Percentiles rank a stretch among this genome's conserved stretches.
phyloP scores from a whole-genome alignment of 257 asterid species.

The Striga asiatica region DNA sequence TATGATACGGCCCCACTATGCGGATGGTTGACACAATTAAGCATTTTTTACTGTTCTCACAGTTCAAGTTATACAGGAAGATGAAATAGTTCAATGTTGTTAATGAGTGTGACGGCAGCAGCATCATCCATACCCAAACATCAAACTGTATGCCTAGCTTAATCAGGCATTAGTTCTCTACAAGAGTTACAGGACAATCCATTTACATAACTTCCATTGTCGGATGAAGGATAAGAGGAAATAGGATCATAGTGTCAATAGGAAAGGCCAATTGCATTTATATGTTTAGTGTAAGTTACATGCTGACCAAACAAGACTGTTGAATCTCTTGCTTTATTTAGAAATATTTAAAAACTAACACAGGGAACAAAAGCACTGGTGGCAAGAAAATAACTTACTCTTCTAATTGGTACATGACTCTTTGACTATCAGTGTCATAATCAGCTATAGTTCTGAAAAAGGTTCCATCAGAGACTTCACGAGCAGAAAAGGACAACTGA shows the following conservation, averaged over 20 bases:
- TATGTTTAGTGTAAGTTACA: background rate
- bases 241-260: background rate
- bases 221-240: background rate
- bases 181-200: slow-evolving; percentile 5
- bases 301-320: slow-evolving; percentile 5
- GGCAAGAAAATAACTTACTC: slow-evolving; percentile 40
- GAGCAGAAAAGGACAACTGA: slow-evolving; percentile 88
- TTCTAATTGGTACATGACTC: slow-evolving; percentile 54
- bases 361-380: slow-evolving; percentile 8
- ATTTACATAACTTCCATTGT: background rate
- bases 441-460: slow-evolving; percentile 70
- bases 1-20: background rate
- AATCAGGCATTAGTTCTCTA: background rate
- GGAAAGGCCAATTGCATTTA: background rate
- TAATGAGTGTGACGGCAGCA: background rate
- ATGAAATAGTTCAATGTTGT: background rate
- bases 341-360: slow-evolving; percentile 12
- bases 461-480: slow-evolving; percentile 93
- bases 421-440: slow-evolving; percentile 78
- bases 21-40: slow-evolving; percentile 1
- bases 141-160: background rate
- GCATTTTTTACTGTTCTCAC: background rate
- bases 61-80: background rate
- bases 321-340: slow-evolving; percentile 14
- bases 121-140: background rate